A percentile compares a stretch with the other conserved stretches of the same genome.
These are phyloP conservation scores for Neofusicoccum sp. DNA, from an alignment of 2,329 filamentous ascomycete genomes.

Conservation along the genomic window DNA sequence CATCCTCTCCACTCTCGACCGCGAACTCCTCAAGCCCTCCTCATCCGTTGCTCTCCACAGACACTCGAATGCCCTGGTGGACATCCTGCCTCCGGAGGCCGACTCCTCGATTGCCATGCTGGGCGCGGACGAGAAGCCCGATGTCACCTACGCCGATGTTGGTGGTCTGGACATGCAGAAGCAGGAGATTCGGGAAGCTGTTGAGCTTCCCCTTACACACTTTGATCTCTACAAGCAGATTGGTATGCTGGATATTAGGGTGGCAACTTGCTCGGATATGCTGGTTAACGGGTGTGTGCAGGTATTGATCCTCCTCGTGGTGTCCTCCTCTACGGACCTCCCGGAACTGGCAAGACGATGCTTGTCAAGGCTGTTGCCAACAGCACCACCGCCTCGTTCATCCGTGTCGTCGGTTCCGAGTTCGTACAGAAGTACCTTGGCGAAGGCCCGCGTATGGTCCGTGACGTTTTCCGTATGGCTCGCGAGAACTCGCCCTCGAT, in stretches of 20 bases:
- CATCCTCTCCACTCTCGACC: slow-evolving; percentile 96
- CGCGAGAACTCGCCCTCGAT: slow-evolving; percentile 97
- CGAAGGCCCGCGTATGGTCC: slow-evolving; percentile 97
- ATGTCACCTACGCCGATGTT: slow-evolving; percentile 96
- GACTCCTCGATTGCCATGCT: slow-evolving; percentile 99
- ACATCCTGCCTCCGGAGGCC: slow-evolving; percentile 97
- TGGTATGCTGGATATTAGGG: slow-evolving; percentile 48
- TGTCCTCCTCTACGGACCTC: slow-evolving; percentile 92
- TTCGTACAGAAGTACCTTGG: slow-evolving; percentile 99
- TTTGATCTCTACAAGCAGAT: slow-evolving; percentile 99
- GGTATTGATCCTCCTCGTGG: slow-evolving; percentile 92
- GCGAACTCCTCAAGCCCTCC: slow-evolving; percentile 95
- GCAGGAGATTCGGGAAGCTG: slow-evolving; percentile 96
- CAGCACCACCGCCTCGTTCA: slow-evolving; percentile 96
- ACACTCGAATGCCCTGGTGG: slow-evolving; percentile 96
- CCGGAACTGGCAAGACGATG: slow-evolving; percentile 96
- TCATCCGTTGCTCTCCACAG: slow-evolving; percentile 96
- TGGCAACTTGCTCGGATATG: neutral
- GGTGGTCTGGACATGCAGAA: slow-evolving; percentile 99
- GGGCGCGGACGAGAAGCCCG: slow-evolving; percentile 92
- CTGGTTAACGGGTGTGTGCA: slow-evolving; percentile 24
- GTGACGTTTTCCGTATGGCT: slow-evolving; percentile 98
- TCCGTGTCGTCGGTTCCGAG: slow-evolving; percentile 95
- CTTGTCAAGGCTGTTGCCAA: slow-evolving; percentile 98
- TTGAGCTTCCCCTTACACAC: slow-evolving; percentile 93